A percentile compares a stretch with the other conserved stretches of the same genome.
Evolutionary conservation across 768 basidiomycete genomes (phyloP).

Genomic region (Tricholomella constricta): DNA sequence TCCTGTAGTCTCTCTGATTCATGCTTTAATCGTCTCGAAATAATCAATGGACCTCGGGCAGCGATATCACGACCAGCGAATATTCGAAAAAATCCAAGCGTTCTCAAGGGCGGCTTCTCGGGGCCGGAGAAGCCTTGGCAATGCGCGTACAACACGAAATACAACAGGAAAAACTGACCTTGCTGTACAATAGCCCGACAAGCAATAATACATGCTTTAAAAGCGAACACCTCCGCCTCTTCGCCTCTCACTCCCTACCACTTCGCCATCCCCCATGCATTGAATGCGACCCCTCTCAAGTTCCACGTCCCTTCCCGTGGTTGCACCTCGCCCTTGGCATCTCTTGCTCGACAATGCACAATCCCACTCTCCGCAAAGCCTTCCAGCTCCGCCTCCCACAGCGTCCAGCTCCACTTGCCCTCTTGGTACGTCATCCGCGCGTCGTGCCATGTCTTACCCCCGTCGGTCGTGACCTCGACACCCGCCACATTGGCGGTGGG

Average conservation of each 20-base stretch:
- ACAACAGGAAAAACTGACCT: too few species aligned
- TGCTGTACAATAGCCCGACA: neutral
- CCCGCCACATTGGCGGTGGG: slow-evolving; percentile 42
- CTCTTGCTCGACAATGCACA: slow-evolving; percentile 54
- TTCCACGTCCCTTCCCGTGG: slow-evolving; percentile 59
- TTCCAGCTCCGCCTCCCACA: slow-evolving; percentile 60
- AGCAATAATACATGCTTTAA: neutral
- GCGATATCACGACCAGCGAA: too few species aligned
- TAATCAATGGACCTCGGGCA: too few species aligned
- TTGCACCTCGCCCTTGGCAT: slow-evolving; percentile 51
- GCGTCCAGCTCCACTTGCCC: slow-evolving; percentile 73
- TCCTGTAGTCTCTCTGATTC: too few species aligned
- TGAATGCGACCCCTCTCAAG: slow-evolving; percentile 62
- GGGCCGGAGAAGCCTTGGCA: too few species aligned
- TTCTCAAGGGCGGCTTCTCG: too few species aligned
- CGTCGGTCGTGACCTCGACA: slow-evolving; percentile 56
- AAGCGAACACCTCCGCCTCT: neutral
- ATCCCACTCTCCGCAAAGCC: slow-evolving; percentile 34
- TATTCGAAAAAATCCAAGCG: too few species aligned
- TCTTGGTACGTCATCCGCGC: slow-evolving; percentile 59
- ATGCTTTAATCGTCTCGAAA: too few species aligned
- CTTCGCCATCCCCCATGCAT: slow-evolving; percentile 48
- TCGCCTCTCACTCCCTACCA: slow-evolving; percentile 26
- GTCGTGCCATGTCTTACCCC: slow-evolving; percentile 50
- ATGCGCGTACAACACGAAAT: too few species aligned